Base-by-base conservation (phyloP, 176 grass and related monocot species). In the Ensete ventricosum region DNA sequence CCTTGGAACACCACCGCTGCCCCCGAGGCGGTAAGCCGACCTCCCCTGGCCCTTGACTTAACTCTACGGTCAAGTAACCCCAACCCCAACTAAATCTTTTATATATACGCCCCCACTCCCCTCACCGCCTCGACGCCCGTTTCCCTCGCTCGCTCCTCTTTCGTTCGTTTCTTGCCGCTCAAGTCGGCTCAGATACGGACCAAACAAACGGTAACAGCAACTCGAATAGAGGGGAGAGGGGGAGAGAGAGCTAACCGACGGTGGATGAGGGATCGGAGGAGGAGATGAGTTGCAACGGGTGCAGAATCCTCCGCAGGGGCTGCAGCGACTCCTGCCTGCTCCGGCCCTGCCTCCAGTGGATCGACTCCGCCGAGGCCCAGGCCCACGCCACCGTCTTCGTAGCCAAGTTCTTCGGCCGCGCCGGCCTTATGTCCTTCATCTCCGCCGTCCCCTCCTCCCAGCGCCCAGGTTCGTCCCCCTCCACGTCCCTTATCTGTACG, bases 381-480 rank as follows among this genome's bases (percentile, higher is more conserved):
- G 93, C 84, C 62, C 85, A 93, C 86, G 93, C 90, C 88, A 97
- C 93, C 27, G 80, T 97, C 57, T 97, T 97, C 78, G 90, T 88
- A 72, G 89, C 93, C 76, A 96, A 96, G 83, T 92, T 93, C 83
- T 97, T 97, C 50, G 93, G 93, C 79, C 93, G 93, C 50, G 93
- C 93, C 9, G 93, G 93, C 0, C 87, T 97, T 68, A 80, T 90
- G 71, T 88, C 93, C 69, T 97, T 97, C 90, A 83, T 97, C 85
- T 88, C 88, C 63, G 90, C 88, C 72, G 93, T 97, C 48, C 85
- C 93, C n/a, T 79, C 88, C 9, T 19, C 77, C 1, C 90, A 88
- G 66, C 93, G 89, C 27, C 83, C 93, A 34, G 89, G 93, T 92
- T 64, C 58, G 58, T 43, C 34, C 58, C 34, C 58, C n/a, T 20